A percentile compares a stretch with the other conserved stretches of the same genome.
Evolutionary conservation across 2,329 filamentous ascomycete species (phyloP).

Genomic region (Aspergillus intermedius): DNA sequence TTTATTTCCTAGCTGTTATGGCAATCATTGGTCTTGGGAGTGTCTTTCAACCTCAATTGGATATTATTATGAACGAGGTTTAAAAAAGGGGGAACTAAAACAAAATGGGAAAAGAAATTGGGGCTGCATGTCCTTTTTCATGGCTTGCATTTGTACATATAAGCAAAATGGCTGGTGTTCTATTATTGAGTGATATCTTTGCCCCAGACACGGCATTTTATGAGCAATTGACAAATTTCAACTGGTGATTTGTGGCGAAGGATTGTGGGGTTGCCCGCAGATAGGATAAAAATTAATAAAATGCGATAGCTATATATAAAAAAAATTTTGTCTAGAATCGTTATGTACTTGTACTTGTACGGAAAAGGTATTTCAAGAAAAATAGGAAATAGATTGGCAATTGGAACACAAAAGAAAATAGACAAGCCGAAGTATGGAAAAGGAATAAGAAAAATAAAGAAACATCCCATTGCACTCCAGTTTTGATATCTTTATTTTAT

Average conservation of each 20-base stretch:
- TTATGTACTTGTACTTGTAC: too few relatives aligned
- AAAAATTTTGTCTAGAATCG: too few relatives aligned
- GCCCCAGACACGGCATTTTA: too few relatives aligned
- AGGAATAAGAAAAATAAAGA: too few relatives aligned
- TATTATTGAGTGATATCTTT: slow-evolving; percentile 1
- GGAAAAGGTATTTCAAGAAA: slow-evolving; percentile 3
- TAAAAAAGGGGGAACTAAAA: background rate
- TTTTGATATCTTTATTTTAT: slow-evolving; percentile 15
- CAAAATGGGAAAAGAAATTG: slow-evolving; percentile 1
- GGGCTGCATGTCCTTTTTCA: background rate
- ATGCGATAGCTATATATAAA: too few relatives aligned
- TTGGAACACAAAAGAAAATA: slow-evolving; percentile 8
- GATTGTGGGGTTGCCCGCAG: too few relatives aligned
- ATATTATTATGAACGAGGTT: background rate
- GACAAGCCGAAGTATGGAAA: slow-evolving; percentile 3
- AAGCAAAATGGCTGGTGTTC: slow-evolving; percentile 7
- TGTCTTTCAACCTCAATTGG: too few relatives aligned
- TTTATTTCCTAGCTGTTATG: slow-evolving; percentile 6
- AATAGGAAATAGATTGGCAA: slow-evolving; percentile 10
- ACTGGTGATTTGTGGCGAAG: too few relatives aligned
- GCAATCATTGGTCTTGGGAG: background rate
- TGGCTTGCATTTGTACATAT: slow-evolving; percentile 6
- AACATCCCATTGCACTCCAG: slow-evolving; percentile 11
- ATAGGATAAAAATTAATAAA: too few relatives aligned
- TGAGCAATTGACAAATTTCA: too few relatives aligned